A percentile compares a stretch with the other conserved stretches of the same genome.
Evolutionary conservation across 2,329 filamentous ascomycete species (phyloP).

Genomic region (Sclerotinia minor): DNA sequence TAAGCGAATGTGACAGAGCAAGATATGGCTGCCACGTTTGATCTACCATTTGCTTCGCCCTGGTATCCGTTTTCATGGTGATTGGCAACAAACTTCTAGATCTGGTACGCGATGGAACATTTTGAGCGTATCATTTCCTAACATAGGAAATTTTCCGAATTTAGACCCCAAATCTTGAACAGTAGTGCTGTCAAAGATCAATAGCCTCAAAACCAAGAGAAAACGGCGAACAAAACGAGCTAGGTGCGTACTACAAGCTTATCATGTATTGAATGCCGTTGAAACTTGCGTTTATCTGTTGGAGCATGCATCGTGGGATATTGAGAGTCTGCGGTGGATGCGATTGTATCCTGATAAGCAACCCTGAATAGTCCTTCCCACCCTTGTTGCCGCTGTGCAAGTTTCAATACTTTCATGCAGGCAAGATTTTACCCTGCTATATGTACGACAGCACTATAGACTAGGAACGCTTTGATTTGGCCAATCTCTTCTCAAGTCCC

Average conservation of each 20-base stretch:
- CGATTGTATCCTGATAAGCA: conserved; percentile 6
- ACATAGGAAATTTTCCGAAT: neutral
- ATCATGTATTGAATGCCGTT: neutral
- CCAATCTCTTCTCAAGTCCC: neutral
- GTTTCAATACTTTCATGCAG: conserved; percentile 16
- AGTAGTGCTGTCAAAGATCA: neutral
- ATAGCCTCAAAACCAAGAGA: conserved; percentile 4
- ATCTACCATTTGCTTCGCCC: neutral
- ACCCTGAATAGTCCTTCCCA: conserved; percentile 8
- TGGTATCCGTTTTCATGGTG: neutral
- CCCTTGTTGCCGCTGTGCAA: conserved; percentile 15
- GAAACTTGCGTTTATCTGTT: neutral
- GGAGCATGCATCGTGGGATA: neutral
- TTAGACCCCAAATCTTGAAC: neutral
- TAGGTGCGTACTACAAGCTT: neutral
- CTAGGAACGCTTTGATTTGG: neutral
- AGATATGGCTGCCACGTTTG: conserved; percentile 10
- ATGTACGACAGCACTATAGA: neutral
- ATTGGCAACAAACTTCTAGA: neutral
- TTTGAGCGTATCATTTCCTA: conserved; percentile 15
- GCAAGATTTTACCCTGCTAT: neutral
- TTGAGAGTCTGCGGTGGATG: neutral
- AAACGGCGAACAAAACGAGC: neutral
- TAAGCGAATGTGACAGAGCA: conserved; percentile 15
- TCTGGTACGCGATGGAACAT: neutral